Evolutionary conservation across 495 filamentous ascomycete species (phyloP).

Genomic region (Annulohypoxylon nitens): DNA sequence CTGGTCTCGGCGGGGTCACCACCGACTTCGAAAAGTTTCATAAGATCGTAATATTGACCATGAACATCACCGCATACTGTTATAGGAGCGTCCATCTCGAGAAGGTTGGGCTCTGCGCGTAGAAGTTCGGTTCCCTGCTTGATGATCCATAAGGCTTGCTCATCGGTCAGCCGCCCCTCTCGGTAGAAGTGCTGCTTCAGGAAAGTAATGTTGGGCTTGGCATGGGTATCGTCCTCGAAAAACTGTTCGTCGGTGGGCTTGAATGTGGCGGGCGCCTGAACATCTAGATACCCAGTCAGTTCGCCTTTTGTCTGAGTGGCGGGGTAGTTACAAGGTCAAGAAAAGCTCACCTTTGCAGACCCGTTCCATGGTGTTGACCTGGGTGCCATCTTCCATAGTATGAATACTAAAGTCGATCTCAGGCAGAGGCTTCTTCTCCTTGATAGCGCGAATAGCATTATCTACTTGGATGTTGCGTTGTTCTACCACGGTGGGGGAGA

Average conservation of each 20-base stretch:
- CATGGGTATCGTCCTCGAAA: slow-evolving; percentile 79
- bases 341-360: slow-evolving; percentile 89
- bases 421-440: slow-evolving; percentile 91
- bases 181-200: slow-evolving; percentile 98
- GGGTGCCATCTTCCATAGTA: slow-evolving; percentile 94
- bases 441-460: slow-evolving; percentile 83
- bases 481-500: slow-evolving; percentile 46
- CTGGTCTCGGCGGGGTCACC: slow-evolving; percentile 95
- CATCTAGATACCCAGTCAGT: slow-evolving; percentile 69
- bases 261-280: slow-evolving; percentile 95
- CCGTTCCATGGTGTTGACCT: slow-evolving; percentile 94
- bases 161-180: slow-evolving; percentile 95
- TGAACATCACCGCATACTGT: slow-evolving; percentile 99
- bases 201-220: slow-evolving; percentile 92
- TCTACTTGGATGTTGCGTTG: slow-evolving; percentile 66
- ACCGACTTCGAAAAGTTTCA: slow-evolving; percentile 99
- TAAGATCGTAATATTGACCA: slow-evolving; percentile 98
- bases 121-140: slow-evolving; percentile 85
- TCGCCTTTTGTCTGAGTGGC: slow-evolving; percentile 28
- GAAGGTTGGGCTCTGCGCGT: slow-evolving; percentile 88
- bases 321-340: slow-evolving; percentile 30
- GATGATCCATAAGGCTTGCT: slow-evolving; percentile 97
- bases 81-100: slow-evolving; percentile 99
- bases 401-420: slow-evolving; percentile 99
- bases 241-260: slow-evolving; percentile 86